Percentiles rank a stretch among this genome's conserved stretches.
These are phyloP conservation scores for Pythium apleroticum DNA, from an alignment of 352 stramenopile genomes.

Conservation along the genomic window DNA sequence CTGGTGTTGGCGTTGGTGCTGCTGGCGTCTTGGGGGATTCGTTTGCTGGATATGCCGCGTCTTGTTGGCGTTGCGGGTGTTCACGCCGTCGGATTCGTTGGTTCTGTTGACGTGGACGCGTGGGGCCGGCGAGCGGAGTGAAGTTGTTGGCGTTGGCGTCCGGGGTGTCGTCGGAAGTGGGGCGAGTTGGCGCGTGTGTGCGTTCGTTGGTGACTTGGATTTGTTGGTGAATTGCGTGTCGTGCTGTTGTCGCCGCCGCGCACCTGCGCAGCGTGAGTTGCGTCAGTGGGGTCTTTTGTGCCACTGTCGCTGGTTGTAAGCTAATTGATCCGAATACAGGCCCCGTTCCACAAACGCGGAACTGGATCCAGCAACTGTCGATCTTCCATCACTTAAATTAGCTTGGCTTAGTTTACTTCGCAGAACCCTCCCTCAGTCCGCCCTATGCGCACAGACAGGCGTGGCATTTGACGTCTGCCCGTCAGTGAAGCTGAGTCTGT, in stretches of 20 bases:
- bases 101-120: neutral
- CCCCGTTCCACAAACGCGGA: conserved; percentile 5
- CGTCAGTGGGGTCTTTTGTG: conserved; percentile 8
- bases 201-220: neutral
- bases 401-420: neutral
- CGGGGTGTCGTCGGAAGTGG: neutral
- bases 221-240: neutral
- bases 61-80: neutral
- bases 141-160: conserved; percentile 5
- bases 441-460: neutral
- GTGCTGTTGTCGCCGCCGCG: conserved; percentile 6
- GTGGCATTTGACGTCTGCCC: neutral
- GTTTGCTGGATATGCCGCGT: too few species aligned
- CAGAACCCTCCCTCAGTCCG: neutral
- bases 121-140: neutral
- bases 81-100: neutral
- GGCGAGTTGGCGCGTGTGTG: neutral
- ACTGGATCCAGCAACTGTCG: conserved; percentile 5
- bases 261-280: conserved; percentile 5
- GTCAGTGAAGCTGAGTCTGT: neutral
- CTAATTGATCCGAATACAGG: conserved; percentile 8
- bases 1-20: conserved; percentile 1
- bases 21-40: too few species aligned
- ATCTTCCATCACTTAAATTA: conserved; percentile 7
- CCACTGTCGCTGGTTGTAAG: neutral